These are phyloP conservation scores for Camelina hispida DNA, from an alignment of 345 rosid genomes.

Conservation along the genomic window DNA sequence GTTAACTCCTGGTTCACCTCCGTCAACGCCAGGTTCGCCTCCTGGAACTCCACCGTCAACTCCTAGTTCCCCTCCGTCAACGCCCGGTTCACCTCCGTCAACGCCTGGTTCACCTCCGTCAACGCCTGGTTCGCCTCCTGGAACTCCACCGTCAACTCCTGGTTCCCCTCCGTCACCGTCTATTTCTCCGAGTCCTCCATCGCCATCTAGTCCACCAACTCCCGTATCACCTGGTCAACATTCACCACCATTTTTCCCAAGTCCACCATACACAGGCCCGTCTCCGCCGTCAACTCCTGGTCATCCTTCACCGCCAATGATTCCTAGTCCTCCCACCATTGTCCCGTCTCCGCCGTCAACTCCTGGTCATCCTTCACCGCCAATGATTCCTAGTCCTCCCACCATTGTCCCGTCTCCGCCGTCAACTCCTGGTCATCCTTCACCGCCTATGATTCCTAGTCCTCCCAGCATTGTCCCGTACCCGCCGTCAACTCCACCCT, in stretches of 20 bases:
- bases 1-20: background rate
- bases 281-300: conserved; percentile 57
- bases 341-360: conserved; percentile 54
- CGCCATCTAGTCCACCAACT: conserved; percentile 47
- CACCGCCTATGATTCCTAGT: conserved; percentile 45
- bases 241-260: conserved; percentile 46
- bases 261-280: conserved; percentile 46
- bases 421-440: conserved; percentile 44
- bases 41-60: too few relatives aligned
- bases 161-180: background rate
- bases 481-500: conserved; percentile 50
- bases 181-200: conserved; percentile 24
- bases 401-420: conserved; percentile 58
- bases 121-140: background rate
- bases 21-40: background rate
- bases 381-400: conserved; percentile 53
- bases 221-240: conserved; percentile 41
- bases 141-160: background rate
- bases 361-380: conserved; percentile 40
- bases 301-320: conserved; percentile 32
- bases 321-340: conserved; percentile 56
- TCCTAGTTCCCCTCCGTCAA: background rate
- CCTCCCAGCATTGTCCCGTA: conserved; percentile 57
- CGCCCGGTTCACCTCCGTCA: background rate
- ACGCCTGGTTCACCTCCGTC: background rate